Percentiles rank a stretch among this genome's conserved stretches.
These are phyloP conservation scores for Ilyonectria destructans DNA, from an alignment of 2,329 filamentous ascomycete genomes.

Conservation along the genomic window DNA sequence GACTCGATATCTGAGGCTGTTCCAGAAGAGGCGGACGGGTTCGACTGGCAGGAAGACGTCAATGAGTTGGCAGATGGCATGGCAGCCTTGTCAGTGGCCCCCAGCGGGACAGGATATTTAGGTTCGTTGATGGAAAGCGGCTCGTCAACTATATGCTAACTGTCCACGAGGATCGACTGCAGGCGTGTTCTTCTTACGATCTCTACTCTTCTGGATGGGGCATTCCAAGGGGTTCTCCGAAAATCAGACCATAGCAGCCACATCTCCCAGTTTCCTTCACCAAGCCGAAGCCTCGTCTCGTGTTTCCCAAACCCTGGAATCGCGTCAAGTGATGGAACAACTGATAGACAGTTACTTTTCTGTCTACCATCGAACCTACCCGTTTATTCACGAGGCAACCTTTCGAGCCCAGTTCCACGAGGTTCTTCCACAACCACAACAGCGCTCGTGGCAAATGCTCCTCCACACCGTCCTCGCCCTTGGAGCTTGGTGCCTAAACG, in stretches of 20 bases:
- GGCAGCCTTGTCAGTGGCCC: conserved; percentile 56
- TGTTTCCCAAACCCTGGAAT: conserved; percentile 43
- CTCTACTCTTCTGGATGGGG: conserved; percentile 47
- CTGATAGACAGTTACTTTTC: conserved; percentile 60
- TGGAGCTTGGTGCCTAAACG: conserved; percentile 54
- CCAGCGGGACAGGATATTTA: conserved; percentile 54
- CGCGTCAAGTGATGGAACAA: conserved; percentile 45
- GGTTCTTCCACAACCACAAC: conserved; percentile 50
- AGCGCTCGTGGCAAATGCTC: conserved; percentile 54
- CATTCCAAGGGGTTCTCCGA: conserved; percentile 3
- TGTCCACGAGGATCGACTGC: conserved; percentile 47
- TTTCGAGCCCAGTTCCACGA: conserved; percentile 59
- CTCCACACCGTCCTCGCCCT: conserved; percentile 58
- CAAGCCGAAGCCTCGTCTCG: conserved; percentile 34
- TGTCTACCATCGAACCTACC: conserved; percentile 63
- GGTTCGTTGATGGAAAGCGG: conserved; percentile 27
- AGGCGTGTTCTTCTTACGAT: conserved; percentile 52
- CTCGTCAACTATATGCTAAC: neutral
- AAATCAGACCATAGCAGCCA: neutral
- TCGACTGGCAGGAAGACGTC: conserved; percentile 54
- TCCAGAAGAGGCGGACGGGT: conserved; percentile 51
- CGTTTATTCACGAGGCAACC: conserved; percentile 62
- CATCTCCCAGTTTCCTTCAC: neutral
- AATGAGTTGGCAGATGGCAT: conserved; percentile 55
- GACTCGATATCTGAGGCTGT: conserved; percentile 49